These are phyloP conservation scores for Rhizoctonia solani DNA, from an alignment of 1,284 basidiomycete genomes.

Conservation along the genomic window DNA sequence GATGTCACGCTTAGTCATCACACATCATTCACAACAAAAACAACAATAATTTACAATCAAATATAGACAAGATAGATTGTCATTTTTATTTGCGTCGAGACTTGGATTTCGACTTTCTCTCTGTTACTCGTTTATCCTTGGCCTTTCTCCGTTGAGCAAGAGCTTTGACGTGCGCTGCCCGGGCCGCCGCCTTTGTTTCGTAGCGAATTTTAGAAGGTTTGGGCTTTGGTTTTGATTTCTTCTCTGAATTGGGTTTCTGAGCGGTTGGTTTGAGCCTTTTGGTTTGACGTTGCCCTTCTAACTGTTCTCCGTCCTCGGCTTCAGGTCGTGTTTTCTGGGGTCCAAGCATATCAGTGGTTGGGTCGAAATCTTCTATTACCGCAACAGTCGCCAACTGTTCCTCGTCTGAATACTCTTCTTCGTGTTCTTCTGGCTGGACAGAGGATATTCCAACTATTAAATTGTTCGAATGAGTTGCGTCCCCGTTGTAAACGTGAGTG, in stretches of 20 bases:
- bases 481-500: too few relatives aligned
- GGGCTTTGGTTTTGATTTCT: slow-evolving; percentile 1
- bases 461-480: too few relatives aligned
- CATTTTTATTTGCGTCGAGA: not conserved
- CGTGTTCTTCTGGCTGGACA: slow-evolving; percentile 46
- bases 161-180: slow-evolving; percentile 43
- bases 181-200: slow-evolving; percentile 64
- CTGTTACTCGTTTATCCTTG: not conserved
- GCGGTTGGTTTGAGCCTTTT: too few relatives aligned
- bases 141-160: not conserved
- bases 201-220: slow-evolving; percentile 51
- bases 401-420: slow-evolving; percentile 73
- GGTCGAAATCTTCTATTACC: slow-evolving; percentile 77
- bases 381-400: slow-evolving; percentile 80
- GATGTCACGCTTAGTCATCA: slow-evolving; percentile 34
- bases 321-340: not conserved
- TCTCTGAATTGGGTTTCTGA: too few relatives aligned
- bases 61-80: not conserved
- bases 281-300: too few relatives aligned
- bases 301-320: not conserved
- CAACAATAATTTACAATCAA: slow-evolving; percentile 14
- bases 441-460: too few relatives aligned
- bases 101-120: not conserved
- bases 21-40: slow-evolving; percentile 27
- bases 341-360: slow-evolving; percentile 28